These are phyloP conservation scores for Hypholoma fasciculare DNA, from an alignment of 768 basidiomycete species.

Conservation along the genomic window DNA sequence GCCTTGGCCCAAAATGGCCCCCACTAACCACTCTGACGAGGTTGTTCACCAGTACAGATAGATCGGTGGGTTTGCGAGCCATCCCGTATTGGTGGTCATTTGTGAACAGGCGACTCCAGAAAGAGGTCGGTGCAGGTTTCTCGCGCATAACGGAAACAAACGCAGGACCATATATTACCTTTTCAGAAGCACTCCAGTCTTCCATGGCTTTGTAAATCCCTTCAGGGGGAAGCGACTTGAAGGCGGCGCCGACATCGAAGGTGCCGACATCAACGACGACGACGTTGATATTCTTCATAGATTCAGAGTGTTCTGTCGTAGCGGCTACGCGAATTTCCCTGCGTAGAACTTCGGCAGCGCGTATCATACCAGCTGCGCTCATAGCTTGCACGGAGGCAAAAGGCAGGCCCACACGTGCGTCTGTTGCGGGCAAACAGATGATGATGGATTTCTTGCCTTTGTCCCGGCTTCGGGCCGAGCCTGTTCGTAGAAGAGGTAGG, in stretches of 20 bases:
- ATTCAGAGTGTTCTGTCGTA: slow-evolving; percentile 51
- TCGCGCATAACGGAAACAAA: slow-evolving; percentile 51
- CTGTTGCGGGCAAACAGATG: slow-evolving; percentile 72
- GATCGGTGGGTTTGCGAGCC: slow-evolving; percentile 54
- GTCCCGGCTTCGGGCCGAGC: slow-evolving; percentile 55
- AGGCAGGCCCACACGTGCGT: slow-evolving; percentile 74
- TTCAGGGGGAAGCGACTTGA: slow-evolving; percentile 24
- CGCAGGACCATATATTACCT: slow-evolving; percentile 69
- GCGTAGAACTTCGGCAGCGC: slow-evolving; percentile 71
- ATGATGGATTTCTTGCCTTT: slow-evolving; percentile 62
- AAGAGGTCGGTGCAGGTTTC: slow-evolving; percentile 21
- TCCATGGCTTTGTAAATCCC: slow-evolving; percentile 56
- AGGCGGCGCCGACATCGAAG: slow-evolving; percentile 36
- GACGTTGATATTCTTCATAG: slow-evolving; percentile 67
- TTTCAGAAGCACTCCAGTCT: slow-evolving; percentile 75
- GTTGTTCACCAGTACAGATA: slow-evolving; percentile 56
- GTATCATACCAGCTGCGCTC: slow-evolving; percentile 72
- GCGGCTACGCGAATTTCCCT: slow-evolving; percentile 66
- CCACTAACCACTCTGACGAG: slow-evolving; percentile 61
- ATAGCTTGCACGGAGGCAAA: slow-evolving; percentile 69
- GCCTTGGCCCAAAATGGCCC: slow-evolving; percentile 44
- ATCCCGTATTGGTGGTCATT: slow-evolving; percentile 39
- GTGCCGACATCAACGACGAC: slow-evolving; percentile 75
- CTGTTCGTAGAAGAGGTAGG: slow-evolving; percentile 72
- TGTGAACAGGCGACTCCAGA: slow-evolving; percentile 33